Evolutionary conservation across 495 filamentous ascomycete genomes (phyloP).

Genomic region (Hypoxylon crocopeplum): DNA sequence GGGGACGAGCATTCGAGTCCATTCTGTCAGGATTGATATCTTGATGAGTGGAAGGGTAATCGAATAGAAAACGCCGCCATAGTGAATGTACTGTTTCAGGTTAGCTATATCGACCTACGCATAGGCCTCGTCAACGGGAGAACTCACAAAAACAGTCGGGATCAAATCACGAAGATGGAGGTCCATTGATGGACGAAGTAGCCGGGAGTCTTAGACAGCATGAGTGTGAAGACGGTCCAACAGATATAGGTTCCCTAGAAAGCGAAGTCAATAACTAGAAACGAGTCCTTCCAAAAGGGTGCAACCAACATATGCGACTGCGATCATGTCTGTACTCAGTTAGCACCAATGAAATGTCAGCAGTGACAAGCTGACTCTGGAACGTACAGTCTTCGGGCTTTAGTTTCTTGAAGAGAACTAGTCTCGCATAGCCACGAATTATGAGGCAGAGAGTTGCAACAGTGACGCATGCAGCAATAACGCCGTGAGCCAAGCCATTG

Average conservation of each 20-base stretch:
- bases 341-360: not conserved
- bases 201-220: conserved; percentile 26
- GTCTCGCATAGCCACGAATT: conserved; percentile 30
- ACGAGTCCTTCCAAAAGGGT: not conserved
- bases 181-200: conserved; percentile 45
- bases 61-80: conserved; percentile 28
- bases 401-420: conserved; percentile 24
- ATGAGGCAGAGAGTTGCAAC: conserved; percentile 23
- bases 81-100: conserved; percentile 17
- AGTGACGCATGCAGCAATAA: conserved; percentile 23
- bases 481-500: conserved; percentile 31
- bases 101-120: not conserved
- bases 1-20: conserved; percentile 34
- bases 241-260: conserved; percentile 22
- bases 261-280: not conserved
- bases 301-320: conserved; percentile 30
- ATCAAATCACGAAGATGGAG: conserved; percentile 27
- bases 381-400: conserved; percentile 35
- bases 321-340: conserved; percentile 24
- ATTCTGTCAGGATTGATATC: conserved; percentile 33
- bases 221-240: conserved; percentile 17
- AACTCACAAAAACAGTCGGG: conserved; percentile 24
- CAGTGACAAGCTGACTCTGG: not conserved
- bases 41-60: conserved; percentile 33
- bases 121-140: not conserved